Conservation (phyloP, 345 rosid genomes). For the Odontarrhena argentea region DNA sequence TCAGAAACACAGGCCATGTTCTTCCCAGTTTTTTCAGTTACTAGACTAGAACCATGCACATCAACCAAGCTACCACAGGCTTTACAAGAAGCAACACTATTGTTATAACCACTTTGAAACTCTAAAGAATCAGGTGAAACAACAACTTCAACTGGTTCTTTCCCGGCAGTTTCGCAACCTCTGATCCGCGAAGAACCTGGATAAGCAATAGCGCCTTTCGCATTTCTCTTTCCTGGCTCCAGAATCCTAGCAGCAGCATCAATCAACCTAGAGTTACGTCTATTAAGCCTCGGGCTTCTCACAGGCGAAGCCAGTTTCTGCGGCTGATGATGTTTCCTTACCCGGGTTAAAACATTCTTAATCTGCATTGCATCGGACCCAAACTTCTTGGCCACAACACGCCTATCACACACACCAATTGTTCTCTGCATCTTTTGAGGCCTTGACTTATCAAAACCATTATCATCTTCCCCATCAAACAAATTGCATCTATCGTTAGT, state of each 20-base stretch:
- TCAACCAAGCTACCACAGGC: slow-evolving; percentile 68
- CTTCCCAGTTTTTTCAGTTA: slow-evolving; percentile 33
- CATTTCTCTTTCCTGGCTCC: slow-evolving; percentile 78
- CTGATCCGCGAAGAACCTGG: slow-evolving; percentile 39
- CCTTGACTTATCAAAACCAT: slow-evolving; percentile 47
- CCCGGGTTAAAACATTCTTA: slow-evolving; percentile 64
- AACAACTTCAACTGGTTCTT: slow-evolving; percentile 37
- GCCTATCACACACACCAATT: slow-evolving; percentile 54
- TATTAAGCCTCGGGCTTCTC: slow-evolving; percentile 65
- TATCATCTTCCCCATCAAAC: slow-evolving; percentile 36
- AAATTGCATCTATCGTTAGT: slow-evolving; percentile 29
- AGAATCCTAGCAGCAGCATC: slow-evolving; percentile 84
- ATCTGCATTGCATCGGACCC: slow-evolving; percentile 85
- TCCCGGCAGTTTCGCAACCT: slow-evolving; percentile 34
- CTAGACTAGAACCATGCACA: slow-evolving; percentile 41
- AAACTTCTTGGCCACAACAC: slow-evolving; percentile 61
- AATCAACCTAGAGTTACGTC: slow-evolving; percentile 64
- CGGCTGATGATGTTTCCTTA: slow-evolving; percentile 65
- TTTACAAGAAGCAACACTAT: slow-evolving; percentile 52
- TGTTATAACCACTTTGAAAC: slow-evolving; percentile 36
- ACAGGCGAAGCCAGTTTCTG: slow-evolving; percentile 64
- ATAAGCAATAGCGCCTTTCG: slow-evolving; percentile 56
- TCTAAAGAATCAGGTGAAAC: slow-evolving; percentile 38
- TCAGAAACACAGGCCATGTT: slow-evolving; percentile 19
- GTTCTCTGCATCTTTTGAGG: slow-evolving; percentile 89